A percentile compares a stretch with the other conserved stretches of the same genome.
phyloP scores from a whole-genome alignment of 495 filamentous ascomycete genomes.

The Penicillium maclennaniae region DNA sequence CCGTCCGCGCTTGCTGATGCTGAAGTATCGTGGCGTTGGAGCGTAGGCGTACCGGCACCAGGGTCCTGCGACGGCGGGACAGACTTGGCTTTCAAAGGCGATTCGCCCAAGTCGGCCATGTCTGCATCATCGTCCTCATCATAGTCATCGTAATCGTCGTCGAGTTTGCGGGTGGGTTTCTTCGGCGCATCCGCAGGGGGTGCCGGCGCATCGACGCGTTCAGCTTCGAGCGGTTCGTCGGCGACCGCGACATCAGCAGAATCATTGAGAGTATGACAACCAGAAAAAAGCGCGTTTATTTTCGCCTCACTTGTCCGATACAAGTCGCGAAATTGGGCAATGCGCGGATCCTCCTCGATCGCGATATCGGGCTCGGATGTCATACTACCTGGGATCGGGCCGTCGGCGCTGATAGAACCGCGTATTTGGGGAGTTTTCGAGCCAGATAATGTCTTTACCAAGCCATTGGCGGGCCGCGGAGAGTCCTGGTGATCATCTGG shows the following conservation, averaged over 20 bases:
- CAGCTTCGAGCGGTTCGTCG: constrained; percentile 28
- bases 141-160: constrained; percentile 77
- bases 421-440: constrained; percentile 48
- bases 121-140: constrained; percentile 82
- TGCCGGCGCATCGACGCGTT: constrained; percentile 40
- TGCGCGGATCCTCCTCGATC: constrained; percentile 61
- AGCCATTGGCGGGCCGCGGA: constrained; percentile 45
- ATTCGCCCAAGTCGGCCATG: constrained; percentile 49
- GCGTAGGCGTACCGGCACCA: constrained; percentile 25
- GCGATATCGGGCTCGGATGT: constrained; percentile 49
- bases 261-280: constrained; percentile 35
- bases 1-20: constrained; percentile 27
- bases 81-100: constrained; percentile 60
- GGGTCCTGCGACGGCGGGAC: constrained; percentile 37
- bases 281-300: constrained; percentile 57
- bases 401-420: constrained; percentile 47
- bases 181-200: constrained; percentile 43
- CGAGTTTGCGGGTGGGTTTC: constrained; percentile 67
- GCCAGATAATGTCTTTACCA: constrained; percentile 41
- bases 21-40: constrained; percentile 28
- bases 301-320: constrained; percentile 58
- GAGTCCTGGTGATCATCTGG: constrained; percentile 45
- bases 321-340: constrained; percentile 57
- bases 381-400: constrained; percentile 42
- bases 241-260: constrained; percentile 24